Conservation (phyloP, 1,139 yeast genomes). For the Geotrichum australiense region DNA sequence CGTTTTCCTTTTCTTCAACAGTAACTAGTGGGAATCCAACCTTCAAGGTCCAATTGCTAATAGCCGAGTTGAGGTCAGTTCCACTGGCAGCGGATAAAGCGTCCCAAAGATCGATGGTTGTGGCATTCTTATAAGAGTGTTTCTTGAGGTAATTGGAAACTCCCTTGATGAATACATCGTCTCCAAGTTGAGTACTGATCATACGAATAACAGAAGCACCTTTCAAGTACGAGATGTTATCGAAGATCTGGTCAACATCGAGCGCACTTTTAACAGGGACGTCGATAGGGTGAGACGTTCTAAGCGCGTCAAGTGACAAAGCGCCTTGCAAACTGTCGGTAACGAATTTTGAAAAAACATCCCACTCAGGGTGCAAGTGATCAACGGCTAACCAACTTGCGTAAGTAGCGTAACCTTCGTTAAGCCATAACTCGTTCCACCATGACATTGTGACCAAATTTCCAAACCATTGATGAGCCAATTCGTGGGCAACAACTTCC, state of each 20-base stretch:
- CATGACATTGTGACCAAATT: constrained; percentile 77
- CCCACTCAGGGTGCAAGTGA: constrained; percentile 64
- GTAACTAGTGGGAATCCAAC: constrained; percentile 59
- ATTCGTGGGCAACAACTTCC: constrained; percentile 73
- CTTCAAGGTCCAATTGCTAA: constrained; percentile 57
- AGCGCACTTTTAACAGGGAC: constrained; percentile 68
- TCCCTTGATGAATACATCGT: constrained; percentile 58
- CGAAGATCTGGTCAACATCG: constrained; percentile 73
- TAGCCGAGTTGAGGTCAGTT: constrained; percentile 46
- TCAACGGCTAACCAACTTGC: constrained; percentile 65
- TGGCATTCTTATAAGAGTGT: constrained; percentile 53
- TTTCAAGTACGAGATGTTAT: constrained; percentile 67
- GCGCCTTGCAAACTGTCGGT: constrained; percentile 60
- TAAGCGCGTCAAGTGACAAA: constrained; percentile 56
- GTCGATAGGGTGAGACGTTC: constrained; percentile 73
- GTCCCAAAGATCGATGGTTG: constrained; percentile 53
- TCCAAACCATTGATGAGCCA: constrained; percentile 85
- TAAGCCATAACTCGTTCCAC: constrained; percentile 83
- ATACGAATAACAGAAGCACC: constrained; percentile 71
- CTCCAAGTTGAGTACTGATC: constrained; percentile 65
- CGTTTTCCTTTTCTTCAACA: constrained; percentile 36
- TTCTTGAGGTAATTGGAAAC: constrained; percentile 57
- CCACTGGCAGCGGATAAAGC: constrained; percentile 51
- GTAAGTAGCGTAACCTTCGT: constrained; percentile 83
- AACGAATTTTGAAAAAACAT: constrained; percentile 56